Evolutionary conservation across 2,329 filamentous ascomycete genomes (phyloP).

Genomic region (Leptosphaerulina australis): DNA sequence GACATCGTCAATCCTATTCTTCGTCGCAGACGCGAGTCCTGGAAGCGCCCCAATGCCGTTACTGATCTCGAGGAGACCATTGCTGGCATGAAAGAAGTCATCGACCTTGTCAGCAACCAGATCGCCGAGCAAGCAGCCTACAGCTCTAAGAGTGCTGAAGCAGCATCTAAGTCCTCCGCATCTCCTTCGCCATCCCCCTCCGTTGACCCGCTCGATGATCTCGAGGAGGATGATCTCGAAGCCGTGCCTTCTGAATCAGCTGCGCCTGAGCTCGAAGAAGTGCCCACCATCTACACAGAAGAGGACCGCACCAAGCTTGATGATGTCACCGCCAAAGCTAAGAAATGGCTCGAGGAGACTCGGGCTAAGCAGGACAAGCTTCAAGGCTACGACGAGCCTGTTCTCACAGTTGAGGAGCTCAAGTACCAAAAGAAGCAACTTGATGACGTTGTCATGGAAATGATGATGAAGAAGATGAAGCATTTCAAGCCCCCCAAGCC

Average conservation of each 20-base stretch:
- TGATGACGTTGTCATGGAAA: constrained; percentile 70
- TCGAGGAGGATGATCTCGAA: constrained; percentile 71
- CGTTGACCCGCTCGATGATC: constrained; percentile 65
- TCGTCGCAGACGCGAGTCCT: constrained; percentile 73
- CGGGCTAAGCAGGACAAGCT: constrained; percentile 74
- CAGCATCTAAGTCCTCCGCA: constrained; percentile 52
- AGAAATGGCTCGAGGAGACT: constrained; percentile 77
- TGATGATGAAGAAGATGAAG: constrained; percentile 65
- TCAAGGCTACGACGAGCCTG: constrained; percentile 69
- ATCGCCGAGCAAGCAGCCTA: constrained; percentile 72
- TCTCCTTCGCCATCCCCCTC: constrained; percentile 53
- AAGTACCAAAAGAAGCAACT: constrained; percentile 72
- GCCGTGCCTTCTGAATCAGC: constrained; percentile 49
- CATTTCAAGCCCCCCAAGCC: constrained; percentile 52
- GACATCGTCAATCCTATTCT: constrained; percentile 78
- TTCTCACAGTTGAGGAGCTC: constrained; percentile 71
- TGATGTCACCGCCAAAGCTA: constrained; percentile 65
- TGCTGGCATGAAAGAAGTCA: constrained; percentile 71
- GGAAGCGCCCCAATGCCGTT: constrained; percentile 72
- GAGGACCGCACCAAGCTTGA: constrained; percentile 73
- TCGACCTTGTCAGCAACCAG: constrained; percentile 71
- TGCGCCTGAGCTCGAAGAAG: constrained; percentile 36
- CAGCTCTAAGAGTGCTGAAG: constrained; percentile 46
- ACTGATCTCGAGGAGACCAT: constrained; percentile 72
- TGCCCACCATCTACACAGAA: constrained; percentile 66